These are phyloP conservation scores for Aspergillus glaucus DNA, from an alignment of 2,329 filamentous ascomycete species.

Conservation along the genomic window DNA sequence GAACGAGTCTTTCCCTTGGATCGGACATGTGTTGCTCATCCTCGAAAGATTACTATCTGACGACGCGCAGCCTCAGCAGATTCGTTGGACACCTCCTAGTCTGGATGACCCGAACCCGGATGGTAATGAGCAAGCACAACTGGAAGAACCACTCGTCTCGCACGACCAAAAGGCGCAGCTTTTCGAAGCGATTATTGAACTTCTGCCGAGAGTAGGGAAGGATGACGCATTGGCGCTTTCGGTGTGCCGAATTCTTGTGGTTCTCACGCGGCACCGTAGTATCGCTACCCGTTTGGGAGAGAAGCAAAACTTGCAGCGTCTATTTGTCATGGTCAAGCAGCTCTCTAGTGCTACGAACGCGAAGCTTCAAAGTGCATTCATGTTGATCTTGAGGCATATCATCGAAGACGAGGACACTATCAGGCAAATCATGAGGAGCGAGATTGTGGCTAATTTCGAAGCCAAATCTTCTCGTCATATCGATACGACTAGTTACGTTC, in stretches of 20 bases:
- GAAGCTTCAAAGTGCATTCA: slow-evolving; percentile 66
- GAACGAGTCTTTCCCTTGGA: slow-evolving; percentile 84
- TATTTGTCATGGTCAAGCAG: slow-evolving; percentile 95
- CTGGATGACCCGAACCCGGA: slow-evolving; percentile 42
- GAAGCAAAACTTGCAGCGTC: slow-evolving; percentile 78
- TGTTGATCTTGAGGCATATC: slow-evolving; percentile 84
- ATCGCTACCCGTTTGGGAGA: slow-evolving; percentile 69
- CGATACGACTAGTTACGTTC: slow-evolving; percentile 68
- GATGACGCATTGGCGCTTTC: slow-evolving; percentile 79
- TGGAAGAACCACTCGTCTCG: slow-evolving; percentile 58
- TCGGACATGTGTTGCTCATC: slow-evolving; percentile 82
- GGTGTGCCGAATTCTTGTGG: slow-evolving; percentile 74
- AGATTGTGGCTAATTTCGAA: slow-evolving; percentile 75
- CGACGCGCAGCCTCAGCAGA: slow-evolving; percentile 72
- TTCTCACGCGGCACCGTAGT: slow-evolving; percentile 72
- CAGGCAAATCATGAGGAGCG: slow-evolving; percentile 83
- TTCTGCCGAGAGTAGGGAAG: slow-evolving; percentile 81
- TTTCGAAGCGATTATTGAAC: slow-evolving; percentile 70
- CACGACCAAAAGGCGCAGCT: slow-evolving; percentile 62
- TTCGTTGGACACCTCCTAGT: slow-evolving; percentile 60
- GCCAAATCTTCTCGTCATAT: slow-evolving; percentile 49
- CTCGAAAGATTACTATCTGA: slow-evolving; percentile 86
- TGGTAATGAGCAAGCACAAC: slow-evolving; percentile 51
- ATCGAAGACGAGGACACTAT: slow-evolving; percentile 90
- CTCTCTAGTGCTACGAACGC: slow-evolving; percentile 72